Percentiles rank a stretch among this genome's conserved stretches.
Conservation (phyloP, 163 green algal species). For the Scenedesmus sp. region DNA sequence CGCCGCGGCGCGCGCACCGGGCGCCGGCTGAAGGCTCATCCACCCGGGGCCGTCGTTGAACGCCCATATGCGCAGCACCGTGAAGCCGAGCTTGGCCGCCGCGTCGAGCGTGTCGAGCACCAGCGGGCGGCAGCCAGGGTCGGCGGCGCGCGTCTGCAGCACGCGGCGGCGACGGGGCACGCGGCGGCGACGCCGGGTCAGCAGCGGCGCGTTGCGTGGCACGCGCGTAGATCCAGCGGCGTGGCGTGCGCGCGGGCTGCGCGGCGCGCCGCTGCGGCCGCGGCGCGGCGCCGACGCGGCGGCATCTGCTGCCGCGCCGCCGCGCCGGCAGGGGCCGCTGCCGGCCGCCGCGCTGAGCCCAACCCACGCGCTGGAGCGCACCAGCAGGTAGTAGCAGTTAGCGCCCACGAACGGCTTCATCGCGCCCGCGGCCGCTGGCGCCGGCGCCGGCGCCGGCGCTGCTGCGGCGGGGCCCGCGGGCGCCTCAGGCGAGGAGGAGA, state of each 20-base stretch:
- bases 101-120: conserved; percentile 68
- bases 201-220: neutral
- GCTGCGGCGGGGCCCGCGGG: no score
- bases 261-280: neutral
- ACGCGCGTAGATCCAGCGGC: neutral
- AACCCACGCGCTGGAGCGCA: no score
- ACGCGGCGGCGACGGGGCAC: neutral
- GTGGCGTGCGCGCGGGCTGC: no score
- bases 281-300: neutral
- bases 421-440: neutral
- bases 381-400: conserved; percentile 83
- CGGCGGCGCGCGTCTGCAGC: conserved; percentile 62
- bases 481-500: no score
- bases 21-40: conserved; percentile 51
- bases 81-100: conserved; percentile 37
- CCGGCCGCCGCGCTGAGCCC: neutral
- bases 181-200: neutral
- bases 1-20: conserved; percentile 27
- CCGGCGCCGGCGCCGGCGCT: neutral
- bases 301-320: neutral
- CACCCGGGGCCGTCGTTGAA: conserved; percentile 58
- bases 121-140: conserved; percentile 50
- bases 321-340: neutral
- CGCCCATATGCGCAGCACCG: conserved; percentile 51
- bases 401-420: conserved; percentile 58